Conservation (phyloP, 176 grass and related monocot genomes). For the Carex pumila region DNA sequence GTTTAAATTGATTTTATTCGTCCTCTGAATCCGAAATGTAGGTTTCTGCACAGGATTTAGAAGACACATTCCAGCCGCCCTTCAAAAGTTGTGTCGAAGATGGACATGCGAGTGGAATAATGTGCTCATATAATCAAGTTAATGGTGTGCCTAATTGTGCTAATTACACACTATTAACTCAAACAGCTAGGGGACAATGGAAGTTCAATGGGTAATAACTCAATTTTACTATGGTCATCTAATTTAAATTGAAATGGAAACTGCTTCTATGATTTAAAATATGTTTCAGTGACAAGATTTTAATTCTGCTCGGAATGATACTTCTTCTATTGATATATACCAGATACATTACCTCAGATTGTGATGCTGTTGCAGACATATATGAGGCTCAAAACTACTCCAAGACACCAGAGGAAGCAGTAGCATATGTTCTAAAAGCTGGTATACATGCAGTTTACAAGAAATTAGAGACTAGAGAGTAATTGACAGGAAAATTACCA, state of each 20-base stretch:
- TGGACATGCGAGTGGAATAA: conserved; percentile 44
- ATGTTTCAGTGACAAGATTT: conserved; percentile 7
- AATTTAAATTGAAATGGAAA: conserved; percentile 11
- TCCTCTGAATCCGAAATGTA: not conserved
- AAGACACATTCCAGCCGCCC: conserved; percentile 64
- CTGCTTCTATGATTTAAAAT: not conserved
- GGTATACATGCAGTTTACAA: conserved; percentile 26
- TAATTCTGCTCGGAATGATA: not conserved
- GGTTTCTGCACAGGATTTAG: conserved; percentile 53
- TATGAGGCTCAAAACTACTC: conserved; percentile 73
- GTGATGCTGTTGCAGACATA: conserved; percentile 71
- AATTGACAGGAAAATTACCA: not conserved
- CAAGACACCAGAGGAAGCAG: conserved; percentile 66
- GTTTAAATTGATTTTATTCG: not conserved
- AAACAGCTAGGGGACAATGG: conserved; percentile 36
- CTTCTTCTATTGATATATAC: conserved; percentile 3
- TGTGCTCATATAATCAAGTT: conserved; percentile 67
- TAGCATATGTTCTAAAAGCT: conserved; percentile 76
- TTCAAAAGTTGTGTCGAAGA: conserved; percentile 65
- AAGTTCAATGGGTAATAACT: conserved; percentile 45
- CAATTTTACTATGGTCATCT: not conserved
- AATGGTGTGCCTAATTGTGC: conserved; percentile 65
- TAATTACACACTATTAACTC: conserved; percentile 35
- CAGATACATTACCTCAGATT: conserved; percentile 88
- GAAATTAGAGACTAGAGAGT: not conserved